Evolutionary conservation across 306 rosid genomes (phyloP), one percentile per base, ranked within the genome.

Genomic region (Vigna radiata): DNA sequence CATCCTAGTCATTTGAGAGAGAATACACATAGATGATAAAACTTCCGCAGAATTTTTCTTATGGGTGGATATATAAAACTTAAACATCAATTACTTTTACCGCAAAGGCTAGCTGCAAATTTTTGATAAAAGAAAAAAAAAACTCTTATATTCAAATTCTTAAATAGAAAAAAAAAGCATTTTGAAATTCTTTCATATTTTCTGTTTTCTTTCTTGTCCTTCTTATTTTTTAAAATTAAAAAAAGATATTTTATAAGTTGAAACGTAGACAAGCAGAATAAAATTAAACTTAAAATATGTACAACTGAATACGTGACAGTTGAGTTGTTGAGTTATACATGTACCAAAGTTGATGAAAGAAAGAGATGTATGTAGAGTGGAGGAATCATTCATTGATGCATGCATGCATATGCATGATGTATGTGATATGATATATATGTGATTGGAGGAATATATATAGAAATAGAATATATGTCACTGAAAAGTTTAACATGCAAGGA

Each of bases 401-500:
- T 39, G 44, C 11, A 39, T 39, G 44, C 2, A 7, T 6, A 37
- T 39, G 11, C 11, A 39, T 39, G 44, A 39, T 37, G 9, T 37
- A 37, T 37, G 7, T 37, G 43, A 37, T 2, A 37, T 37, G 43
- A 37, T 37, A 37, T 39, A 7, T 33, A 59, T 59, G 0, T 59
- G 60, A 53, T 79, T 79, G 74, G 8, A 48, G 18, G 73, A 54
- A 69, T 53, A 82, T 39, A 60, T 53, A 76, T 39, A 67, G 84
- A 70, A 83, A 82, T 39, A 67, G 84, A 70, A 79, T 69, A 83
- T 52, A 83, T 62, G 81, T 79, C 67, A 70, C 68, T 72, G 17
- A 62, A 64, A 75, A 70, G 81, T 79, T 68, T 70, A 70, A 70
- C 79, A 79, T 83, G 78, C 78, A 75, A 5, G 56, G 18, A 64